Evolutionary conservation across 208 protist species (phyloP).

Genomic region (Vickermania spadyakhi): DNA sequence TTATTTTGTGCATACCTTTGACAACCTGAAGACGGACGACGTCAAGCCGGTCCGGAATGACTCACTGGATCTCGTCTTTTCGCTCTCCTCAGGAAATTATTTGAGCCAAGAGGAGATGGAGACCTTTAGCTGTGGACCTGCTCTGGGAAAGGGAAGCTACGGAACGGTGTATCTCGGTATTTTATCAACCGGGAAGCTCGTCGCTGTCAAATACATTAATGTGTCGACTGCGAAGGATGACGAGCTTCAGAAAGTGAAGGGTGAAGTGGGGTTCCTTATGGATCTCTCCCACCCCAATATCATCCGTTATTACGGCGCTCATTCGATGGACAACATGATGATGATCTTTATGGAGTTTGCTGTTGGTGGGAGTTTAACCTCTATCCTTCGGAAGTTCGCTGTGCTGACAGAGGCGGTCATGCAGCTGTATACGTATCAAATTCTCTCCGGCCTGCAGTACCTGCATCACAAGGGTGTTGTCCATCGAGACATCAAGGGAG

Average conservation of each 20-base stretch:
- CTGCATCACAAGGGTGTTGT: constrained; percentile 81
- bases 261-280: constrained; percentile 65
- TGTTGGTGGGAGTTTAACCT: constrained; percentile 72
- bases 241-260: constrained; percentile 36
- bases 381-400: constrained; percentile 66
- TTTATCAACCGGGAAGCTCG: constrained; percentile 35
- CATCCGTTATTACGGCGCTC: constrained; percentile 73
- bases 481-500: constrained; percentile 90
- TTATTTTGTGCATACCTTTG: constrained; percentile 15
- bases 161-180: constrained; percentile 59
- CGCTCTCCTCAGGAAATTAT: constrained; percentile 9
- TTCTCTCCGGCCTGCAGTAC: constrained; percentile 74
- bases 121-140: constrained; percentile 66
- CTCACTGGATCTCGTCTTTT: not conserved
- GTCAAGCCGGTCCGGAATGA: not conserved
- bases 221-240: constrained; percentile 37
- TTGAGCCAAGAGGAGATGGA: constrained; percentile 69
- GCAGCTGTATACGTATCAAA: constrained; percentile 68
- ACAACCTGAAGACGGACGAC: not conserved
- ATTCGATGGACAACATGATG: constrained; percentile 53
- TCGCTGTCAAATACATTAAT: constrained; percentile 63
- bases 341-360: constrained; percentile 90
- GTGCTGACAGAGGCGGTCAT: constrained; percentile 64
- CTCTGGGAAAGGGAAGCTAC: constrained; percentile 58
- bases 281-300: constrained; percentile 79